Base-by-base conservation (phyloP, 2,329 filamentous ascomycete genomes). In the Curvularia sp. region DNA sequence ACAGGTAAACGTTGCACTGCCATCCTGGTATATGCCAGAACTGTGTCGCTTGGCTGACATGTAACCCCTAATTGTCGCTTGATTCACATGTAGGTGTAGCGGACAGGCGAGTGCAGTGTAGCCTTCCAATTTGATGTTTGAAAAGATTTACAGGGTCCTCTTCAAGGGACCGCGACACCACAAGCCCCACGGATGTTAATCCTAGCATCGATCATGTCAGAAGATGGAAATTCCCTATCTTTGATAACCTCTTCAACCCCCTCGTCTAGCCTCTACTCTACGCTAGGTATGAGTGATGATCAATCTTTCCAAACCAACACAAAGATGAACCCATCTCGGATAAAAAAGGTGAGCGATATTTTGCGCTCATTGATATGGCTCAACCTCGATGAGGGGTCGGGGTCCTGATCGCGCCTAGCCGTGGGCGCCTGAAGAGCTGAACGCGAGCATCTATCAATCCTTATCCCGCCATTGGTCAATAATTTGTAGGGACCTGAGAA, bases 391-490 rank as follows among this genome's bases (percentile, higher is more conserved):
- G 48, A 42, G 39, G 41, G 24, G 38, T 52, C 47, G 58, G 54
- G 26, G 18, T 4, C 42, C 39, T 6, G n/a, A 24, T 15, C 12
- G 9, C 48, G 24, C 24, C 31, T 50, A 38, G 15, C 22, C 38
- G 26, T 31, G 46, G 52, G 18, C 26, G 49, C 53, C 55, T 47
- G 9, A 50, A 22, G 26, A 41, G 44, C 12, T 20, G 30, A 48
- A 47, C 26, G 44, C 39, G 24, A 50, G 18, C 44, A 5, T 33
- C 46, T 5, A 7, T n/a, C 12, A 24, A 35, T 53, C 49, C 9
- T 9, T 3, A 15, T 41, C 39, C 24, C 35, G 9, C 55, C 4
- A 62, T 62, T 58, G 51, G 62, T 46, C 48, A 22, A 12, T n/a
- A 31, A 26, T 20, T 30, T 28, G 30, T 31, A 10, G 41, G 41